Evolutionary conservation across 768 basidiomycete genomes (phyloP).

Genomic region (Pulveroboletus sp.): DNA sequence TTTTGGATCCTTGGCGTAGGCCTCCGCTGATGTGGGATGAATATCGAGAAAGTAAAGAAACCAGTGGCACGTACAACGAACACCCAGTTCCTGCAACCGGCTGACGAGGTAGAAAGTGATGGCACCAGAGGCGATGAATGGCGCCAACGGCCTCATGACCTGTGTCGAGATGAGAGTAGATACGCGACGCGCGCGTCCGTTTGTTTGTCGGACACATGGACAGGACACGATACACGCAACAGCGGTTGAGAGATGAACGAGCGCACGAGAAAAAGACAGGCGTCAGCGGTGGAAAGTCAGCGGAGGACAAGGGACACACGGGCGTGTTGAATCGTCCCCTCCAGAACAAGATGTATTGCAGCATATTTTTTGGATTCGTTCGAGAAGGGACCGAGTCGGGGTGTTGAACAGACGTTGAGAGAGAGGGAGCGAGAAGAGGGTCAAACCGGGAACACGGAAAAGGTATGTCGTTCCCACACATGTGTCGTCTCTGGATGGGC

Average conservation of each 20-base stretch:
- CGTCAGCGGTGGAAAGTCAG: not conserved
- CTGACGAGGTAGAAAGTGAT: conserved; percentile 65
- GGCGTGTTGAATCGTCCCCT: conserved; percentile 27
- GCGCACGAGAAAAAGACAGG: not conserved
- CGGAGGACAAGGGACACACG: conserved; percentile 10
- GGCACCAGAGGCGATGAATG: conserved; percentile 64
- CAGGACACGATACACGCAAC: not conserved
- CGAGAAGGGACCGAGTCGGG: not conserved
- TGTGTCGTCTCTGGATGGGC: too few species aligned
- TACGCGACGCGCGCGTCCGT: not conserved
- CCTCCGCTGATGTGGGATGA: conserved; percentile 43
- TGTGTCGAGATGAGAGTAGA: conserved; percentile 23
- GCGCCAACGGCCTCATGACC: conserved; percentile 74
- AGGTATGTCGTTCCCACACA: conserved; percentile 23
- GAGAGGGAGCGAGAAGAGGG: conserved; percentile 7
- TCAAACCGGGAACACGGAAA: conserved; percentile 20
- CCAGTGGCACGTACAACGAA: conserved; percentile 56
- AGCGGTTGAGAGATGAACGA: not conserved
- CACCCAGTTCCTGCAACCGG: conserved; percentile 61
- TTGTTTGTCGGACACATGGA: not conserved
- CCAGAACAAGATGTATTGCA: conserved; percentile 26
- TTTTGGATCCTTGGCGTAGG: conserved; percentile 69
- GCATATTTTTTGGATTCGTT: conserved; percentile 9
- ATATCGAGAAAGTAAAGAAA: not conserved
- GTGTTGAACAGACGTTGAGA: not conserved